These are phyloP conservation scores for Trametes gibbosa DNA, from an alignment of 768 basidiomycete species.

Conservation along the genomic window DNA sequence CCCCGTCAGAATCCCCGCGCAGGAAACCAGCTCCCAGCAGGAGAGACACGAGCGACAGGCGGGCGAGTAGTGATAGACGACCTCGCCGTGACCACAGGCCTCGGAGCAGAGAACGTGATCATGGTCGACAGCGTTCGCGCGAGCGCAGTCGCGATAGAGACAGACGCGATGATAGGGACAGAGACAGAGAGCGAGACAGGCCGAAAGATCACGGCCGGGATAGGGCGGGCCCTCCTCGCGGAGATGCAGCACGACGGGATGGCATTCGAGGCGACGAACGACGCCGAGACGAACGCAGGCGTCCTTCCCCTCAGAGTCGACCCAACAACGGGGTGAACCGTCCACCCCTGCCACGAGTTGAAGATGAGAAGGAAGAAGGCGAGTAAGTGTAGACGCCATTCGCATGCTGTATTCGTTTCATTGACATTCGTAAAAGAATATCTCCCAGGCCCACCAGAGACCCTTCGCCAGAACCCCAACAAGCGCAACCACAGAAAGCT, in stretches of 20 bases:
- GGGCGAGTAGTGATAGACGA: constrained; percentile 32
- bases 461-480: constrained; percentile 25
- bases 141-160: constrained; percentile 35
- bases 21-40: constrained; percentile 29
- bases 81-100: constrained; percentile 27
- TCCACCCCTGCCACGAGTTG: constrained; percentile 23
- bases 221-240: constrained; percentile 26
- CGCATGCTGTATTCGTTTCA: not conserved
- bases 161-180: constrained; percentile 36
- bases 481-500: constrained; percentile 17
- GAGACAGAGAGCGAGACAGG: constrained; percentile 32
- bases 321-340: constrained; percentile 8
- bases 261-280: constrained; percentile 8
- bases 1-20: constrained; percentile 46
- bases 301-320: constrained; percentile 10
- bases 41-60: constrained; percentile 34
- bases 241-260: constrained; percentile 30
- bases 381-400: constrained; percentile 69
- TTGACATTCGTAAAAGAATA: constrained; percentile 45
- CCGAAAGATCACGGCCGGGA: constrained; percentile 30
- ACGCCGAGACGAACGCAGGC: constrained; percentile 16
- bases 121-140: constrained; percentile 26
- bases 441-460: constrained; percentile 50
- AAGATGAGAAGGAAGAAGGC: constrained; percentile 83
- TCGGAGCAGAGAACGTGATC: constrained; percentile 37